phyloP scores from a whole-genome alignment of 139 green algal genomes.

The Picochlorum sp. region DNA sequence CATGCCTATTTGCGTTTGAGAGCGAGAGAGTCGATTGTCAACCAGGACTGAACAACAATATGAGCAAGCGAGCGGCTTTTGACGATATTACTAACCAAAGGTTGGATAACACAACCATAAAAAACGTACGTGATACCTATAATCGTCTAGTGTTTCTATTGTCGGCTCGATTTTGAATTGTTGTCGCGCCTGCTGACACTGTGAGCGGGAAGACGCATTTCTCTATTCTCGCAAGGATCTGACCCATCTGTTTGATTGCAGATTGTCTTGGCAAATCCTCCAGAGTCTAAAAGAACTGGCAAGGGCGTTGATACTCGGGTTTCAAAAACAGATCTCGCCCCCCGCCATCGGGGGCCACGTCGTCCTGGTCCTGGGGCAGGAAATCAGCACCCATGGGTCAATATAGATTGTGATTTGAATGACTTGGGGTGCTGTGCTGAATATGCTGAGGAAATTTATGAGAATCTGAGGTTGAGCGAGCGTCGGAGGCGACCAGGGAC shows the following conservation, averaged over 20 bases:
- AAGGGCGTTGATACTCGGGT: too few relatives aligned
- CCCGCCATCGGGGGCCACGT: too few relatives aligned
- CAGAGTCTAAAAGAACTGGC: too few relatives aligned
- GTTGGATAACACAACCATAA: not conserved
- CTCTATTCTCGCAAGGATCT: too few relatives aligned
- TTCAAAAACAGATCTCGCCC: too few relatives aligned
- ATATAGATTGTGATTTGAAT: constrained; percentile 59
- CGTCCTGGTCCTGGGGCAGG: too few relatives aligned
- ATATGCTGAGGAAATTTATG: constrained; percentile 69
- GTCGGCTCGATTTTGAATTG: not conserved
- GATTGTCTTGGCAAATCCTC: too few relatives aligned
- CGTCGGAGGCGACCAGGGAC: constrained; percentile 41
- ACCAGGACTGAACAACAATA: not conserved
- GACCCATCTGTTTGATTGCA: too few relatives aligned
- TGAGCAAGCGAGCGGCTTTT: constrained; percentile 11
- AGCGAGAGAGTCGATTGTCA: too few relatives aligned
- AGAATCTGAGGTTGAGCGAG: constrained; percentile 46
- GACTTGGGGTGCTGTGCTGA: constrained; percentile 65
- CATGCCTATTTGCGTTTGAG: too few relatives aligned
- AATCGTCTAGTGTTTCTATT: not conserved
- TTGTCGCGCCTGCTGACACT: too few relatives aligned
- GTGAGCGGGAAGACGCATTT: too few relatives aligned
- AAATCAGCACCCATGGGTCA: constrained; percentile 5
- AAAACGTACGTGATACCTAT: not conserved
- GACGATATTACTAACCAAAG: constrained; percentile 30